These are phyloP conservation scores for Rhinocladiella similis DNA, from an alignment of 2,329 filamentous ascomycete genomes.

Conservation along the genomic window DNA sequence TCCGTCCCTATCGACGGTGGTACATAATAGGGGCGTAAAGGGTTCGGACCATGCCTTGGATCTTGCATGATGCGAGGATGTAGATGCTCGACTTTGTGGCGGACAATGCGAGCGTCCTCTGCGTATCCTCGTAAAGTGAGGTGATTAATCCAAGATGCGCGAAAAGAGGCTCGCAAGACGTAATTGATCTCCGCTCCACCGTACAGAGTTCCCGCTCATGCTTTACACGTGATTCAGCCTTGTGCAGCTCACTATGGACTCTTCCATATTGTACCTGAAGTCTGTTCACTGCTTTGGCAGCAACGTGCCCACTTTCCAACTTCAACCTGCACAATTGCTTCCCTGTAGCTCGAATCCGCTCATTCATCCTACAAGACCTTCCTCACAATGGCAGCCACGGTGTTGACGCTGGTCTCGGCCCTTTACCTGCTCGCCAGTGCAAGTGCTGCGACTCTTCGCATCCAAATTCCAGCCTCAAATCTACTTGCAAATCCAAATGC, in stretches of 20 bases:
- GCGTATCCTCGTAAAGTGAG: not conserved
- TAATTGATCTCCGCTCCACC: too few relatives aligned
- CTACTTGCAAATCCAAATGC: slow-evolving; percentile 45
- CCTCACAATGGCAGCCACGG: not conserved
- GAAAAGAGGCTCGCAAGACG: not conserved
- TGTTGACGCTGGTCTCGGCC: not conserved
- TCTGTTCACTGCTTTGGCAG: too few relatives aligned
- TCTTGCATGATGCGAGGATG: slow-evolving; percentile 19
- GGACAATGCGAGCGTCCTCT: not conserved
- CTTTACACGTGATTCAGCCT: too few relatives aligned
- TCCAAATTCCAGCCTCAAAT: slow-evolving; percentile 43
- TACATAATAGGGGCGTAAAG: slow-evolving; percentile 61
- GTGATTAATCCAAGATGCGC: not conserved
- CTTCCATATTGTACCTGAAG: too few relatives aligned
- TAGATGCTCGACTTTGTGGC: not conserved
- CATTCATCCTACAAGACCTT: not conserved
- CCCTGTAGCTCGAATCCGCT: too few relatives aligned
- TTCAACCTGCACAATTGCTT: too few relatives aligned
- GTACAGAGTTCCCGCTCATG: too few relatives aligned
- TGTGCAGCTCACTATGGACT: too few relatives aligned
- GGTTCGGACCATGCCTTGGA: slow-evolving; percentile 53
- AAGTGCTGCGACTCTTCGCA: slow-evolving; percentile 19
- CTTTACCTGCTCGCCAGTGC: not conserved
- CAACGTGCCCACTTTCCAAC: too few relatives aligned
- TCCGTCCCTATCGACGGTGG: slow-evolving; percentile 66